Evolutionary conservation across 2,329 filamentous ascomycete genomes (phyloP).

Genomic region (Myriosclerotinia curreyana): DNA sequence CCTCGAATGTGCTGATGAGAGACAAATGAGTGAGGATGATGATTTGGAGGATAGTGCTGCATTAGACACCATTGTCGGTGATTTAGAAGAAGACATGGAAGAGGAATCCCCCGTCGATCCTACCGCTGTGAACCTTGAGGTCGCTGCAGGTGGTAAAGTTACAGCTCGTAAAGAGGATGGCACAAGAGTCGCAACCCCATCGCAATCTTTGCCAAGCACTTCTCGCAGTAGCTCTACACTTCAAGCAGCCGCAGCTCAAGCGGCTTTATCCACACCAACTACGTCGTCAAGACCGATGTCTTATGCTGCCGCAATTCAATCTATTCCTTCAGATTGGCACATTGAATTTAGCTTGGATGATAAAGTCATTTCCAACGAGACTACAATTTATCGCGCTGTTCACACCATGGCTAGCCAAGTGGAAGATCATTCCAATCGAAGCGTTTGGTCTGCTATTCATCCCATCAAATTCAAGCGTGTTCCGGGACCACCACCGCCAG

Average conservation of each 20-base stretch:
- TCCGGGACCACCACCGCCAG: slow-evolving; percentile 73
- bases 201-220: slow-evolving; percentile 53
- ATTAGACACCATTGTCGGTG: slow-evolving; percentile 84
- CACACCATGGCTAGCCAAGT: slow-evolving; percentile 56
- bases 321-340: slow-evolving; percentile 89
- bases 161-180: slow-evolving; percentile 91
- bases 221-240: slow-evolving; percentile 43
- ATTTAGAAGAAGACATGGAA: slow-evolving; percentile 79
- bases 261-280: slow-evolving; percentile 44
- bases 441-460: slow-evolving; percentile 87
- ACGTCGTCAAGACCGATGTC: slow-evolving; percentile 65
- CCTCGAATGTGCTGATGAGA: slow-evolving; percentile 91
- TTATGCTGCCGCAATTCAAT: slow-evolving; percentile 79
- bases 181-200: slow-evolving; percentile 78
- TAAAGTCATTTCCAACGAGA: slow-evolving; percentile 82
- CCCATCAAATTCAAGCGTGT: slow-evolving; percentile 90
- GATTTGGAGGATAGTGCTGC: slow-evolving; percentile 62
- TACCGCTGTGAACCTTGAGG: slow-evolving; percentile 86
- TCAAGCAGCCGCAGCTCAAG: slow-evolving; percentile 41
- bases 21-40: slow-evolving; percentile 72
- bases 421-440: slow-evolving; percentile 67
- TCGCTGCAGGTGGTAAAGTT: slow-evolving; percentile 80
- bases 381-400: slow-evolving; percentile 92
- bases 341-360: slow-evolving; percentile 89
- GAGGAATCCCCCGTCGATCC: slow-evolving; percentile 74